phyloP scores from a whole-genome alignment of 768 basidiomycete genomes.

The Mycena venus region DNA sequence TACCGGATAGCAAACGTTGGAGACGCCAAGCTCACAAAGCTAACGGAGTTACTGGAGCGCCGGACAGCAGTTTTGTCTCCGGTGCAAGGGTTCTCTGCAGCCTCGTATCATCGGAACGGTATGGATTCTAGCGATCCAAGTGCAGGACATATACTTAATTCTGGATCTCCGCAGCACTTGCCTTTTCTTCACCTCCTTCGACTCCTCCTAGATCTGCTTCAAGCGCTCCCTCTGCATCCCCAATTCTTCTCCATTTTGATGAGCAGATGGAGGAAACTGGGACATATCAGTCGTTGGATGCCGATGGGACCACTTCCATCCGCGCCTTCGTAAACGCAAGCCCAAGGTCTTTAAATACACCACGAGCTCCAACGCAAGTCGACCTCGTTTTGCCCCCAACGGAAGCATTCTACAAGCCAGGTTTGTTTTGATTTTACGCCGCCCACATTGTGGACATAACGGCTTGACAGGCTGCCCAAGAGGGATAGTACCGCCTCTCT shows the following conservation, averaged over 20 bases:
- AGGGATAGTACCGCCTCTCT: constrained; percentile 35
- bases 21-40: neutral
- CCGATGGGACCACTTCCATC: neutral
- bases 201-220: neutral
- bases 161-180: too few species aligned
- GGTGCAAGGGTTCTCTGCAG: neutral
- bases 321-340: neutral
- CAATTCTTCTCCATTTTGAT: neutral
- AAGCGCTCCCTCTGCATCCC: neutral
- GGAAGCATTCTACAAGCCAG: too few species aligned
- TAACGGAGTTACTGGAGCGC: neutral
- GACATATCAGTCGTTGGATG: neutral
- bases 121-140: too few species aligned
- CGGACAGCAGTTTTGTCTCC: neutral
- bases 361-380: constrained; percentile 28
- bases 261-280: too few species aligned
- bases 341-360: neutral
- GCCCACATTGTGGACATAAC: neutral
- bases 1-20: neutral
- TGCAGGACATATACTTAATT: neutral
- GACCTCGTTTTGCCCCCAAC: constrained; percentile 40
- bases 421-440: neutral
- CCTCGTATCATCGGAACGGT: neutral
- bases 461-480: constrained; percentile 16
- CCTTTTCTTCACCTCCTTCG: neutral